Evolutionary conservation across 1,284 basidiomycete species (phyloP), one percentile per base, ranked within the genome.

Genomic region (Clitocybe nebularis): DNA sequence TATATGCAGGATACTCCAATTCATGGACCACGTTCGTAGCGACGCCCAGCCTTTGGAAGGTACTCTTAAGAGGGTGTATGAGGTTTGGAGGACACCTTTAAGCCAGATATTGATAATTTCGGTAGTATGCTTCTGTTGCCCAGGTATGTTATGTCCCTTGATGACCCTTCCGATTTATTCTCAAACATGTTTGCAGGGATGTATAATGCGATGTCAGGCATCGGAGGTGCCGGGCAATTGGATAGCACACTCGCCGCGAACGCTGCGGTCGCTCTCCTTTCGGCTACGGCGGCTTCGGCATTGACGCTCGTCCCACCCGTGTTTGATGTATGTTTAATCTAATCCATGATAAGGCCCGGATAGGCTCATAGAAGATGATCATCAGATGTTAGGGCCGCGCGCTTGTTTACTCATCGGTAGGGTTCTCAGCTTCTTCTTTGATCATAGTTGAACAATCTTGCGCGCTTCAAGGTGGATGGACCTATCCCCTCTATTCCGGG

Each of bases 171-270:
- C 29, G n/a, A n/a, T n/a, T n/a, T 32, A 32, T 32, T 5, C 19
- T 32, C 29, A 11, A 32, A 8, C 13, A 8, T 32, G 3, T 16
- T 17, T 5, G 29, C 20, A 60, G 58, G 58, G 19, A 57, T 58
- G 54, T 60, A 60, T 28, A 60, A 60, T 19, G 58, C 58, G 11
- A 57, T 60, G 23, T 43, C 48, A n/a, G 58, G 58, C 21, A 41
- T 60, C 13, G 57, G 58, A n/a, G 58, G 58, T 37, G 56, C 56
- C 17, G 58, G 58, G 3, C 58, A 59, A 36, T 43, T 60, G 10
- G 55, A 60, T 36, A 56, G 52, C 25, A 60, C 57, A 6, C 56
- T 59, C 6, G 57, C 58, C 19, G 56, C 57, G 4, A 60, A 60
- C 40, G 57, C 58, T 13, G 58, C 51, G 2, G 58, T 60, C 5